A percentile compares a stretch with the other conserved stretches of the same genome.
phyloP scores from a whole-genome alignment of 179 eudicot species.

The Kewa caespitosa region DNA sequence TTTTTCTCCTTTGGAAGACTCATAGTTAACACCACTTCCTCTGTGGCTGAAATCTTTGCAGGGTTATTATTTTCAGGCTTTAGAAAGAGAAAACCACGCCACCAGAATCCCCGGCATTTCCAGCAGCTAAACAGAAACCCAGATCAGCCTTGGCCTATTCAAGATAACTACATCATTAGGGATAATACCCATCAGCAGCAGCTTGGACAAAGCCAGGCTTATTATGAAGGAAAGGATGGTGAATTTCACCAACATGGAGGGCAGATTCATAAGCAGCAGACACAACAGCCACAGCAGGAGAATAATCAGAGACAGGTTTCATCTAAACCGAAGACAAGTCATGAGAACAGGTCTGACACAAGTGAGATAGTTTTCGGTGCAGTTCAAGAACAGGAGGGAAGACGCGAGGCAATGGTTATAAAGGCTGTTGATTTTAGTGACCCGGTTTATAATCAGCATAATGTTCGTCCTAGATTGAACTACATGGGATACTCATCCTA shows the following conservation, averaged over 20 bases:
- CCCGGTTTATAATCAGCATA: slow-evolving; percentile 44
- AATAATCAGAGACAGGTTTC: slow-evolving; percentile 16
- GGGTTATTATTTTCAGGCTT: slow-evolving; percentile 32
- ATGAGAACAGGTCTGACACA: slow-evolving; percentile 34
- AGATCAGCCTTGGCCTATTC: slow-evolving; percentile 27
- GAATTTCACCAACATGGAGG: slow-evolving; percentile 23
- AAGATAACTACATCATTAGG: slow-evolving; percentile 29
- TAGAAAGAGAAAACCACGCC: slow-evolving; percentile 30
- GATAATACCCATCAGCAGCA: slow-evolving; percentile 31
- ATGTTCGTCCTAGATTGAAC: slow-evolving; percentile 67
- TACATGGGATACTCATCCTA: slow-evolving; percentile 74
- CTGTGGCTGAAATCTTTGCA: slow-evolving; percentile 35
- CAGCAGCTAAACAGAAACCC: slow-evolving; percentile 32
- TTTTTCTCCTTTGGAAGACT: slow-evolving; percentile 37
- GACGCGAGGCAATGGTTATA: slow-evolving; percentile 76
- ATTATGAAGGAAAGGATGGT: slow-evolving; percentile 24
- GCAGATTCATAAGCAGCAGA: slow-evolving; percentile 26
- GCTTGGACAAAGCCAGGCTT: slow-evolving; percentile 21
- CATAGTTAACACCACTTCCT: slow-evolving; percentile 33
- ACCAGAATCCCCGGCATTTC: slow-evolving; percentile 22
- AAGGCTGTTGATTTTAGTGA: slow-evolving; percentile 84
- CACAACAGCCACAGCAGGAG: slow-evolving; percentile 17
- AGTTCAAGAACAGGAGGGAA: slow-evolving; percentile 59
- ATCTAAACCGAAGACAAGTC: slow-evolving; percentile 15
- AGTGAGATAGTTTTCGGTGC: slow-evolving; percentile 48